These are phyloP conservation scores for Diaporthe sp. DNA, from an alignment of 2,329 filamentous ascomycete species.

Conservation along the genomic window DNA sequence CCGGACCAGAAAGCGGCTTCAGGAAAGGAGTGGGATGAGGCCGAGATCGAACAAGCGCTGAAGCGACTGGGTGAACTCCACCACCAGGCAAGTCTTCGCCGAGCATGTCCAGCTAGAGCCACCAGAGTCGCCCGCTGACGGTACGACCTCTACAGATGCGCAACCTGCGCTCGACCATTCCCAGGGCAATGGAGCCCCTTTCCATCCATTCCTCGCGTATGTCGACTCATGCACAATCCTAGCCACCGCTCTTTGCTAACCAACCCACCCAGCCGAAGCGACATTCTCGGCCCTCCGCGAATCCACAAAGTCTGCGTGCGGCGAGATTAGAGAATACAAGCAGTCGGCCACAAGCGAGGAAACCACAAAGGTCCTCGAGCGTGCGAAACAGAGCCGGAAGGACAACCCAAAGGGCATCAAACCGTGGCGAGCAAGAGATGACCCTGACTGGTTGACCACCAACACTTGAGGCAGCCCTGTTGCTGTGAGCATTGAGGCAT, in stretches of 20 bases:
- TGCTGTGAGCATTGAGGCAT: background rate
- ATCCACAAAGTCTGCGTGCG: conserved; percentile 57
- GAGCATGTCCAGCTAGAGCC: background rate
- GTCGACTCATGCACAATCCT: conserved; percentile 36
- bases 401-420: conserved; percentile 67
- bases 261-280: conserved; percentile 55
- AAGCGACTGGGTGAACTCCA: conserved; percentile 65
- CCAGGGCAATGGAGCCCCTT: conserved; percentile 62
- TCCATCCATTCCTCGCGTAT: conserved; percentile 61
- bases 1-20: conserved; percentile 17
- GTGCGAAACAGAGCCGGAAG: conserved; percentile 62
- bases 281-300: conserved; percentile 59
- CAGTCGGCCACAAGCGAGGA: conserved; percentile 58
- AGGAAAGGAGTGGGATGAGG: conserved; percentile 57
- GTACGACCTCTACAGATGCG: conserved; percentile 39
- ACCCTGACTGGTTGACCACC: conserved; percentile 65
- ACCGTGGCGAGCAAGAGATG: conserved; percentile 67
- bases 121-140: background rate
- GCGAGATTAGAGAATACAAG: conserved; percentile 63
- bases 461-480: conserved; percentile 23
- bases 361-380: conserved; percentile 60
- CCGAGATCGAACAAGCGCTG: conserved; percentile 60
- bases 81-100: conserved; percentile 55
- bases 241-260: conserved; percentile 36
- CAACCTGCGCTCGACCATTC: conserved; percentile 59